Evolutionary conservation across 352 stramenopile species (phyloP).

Genomic region (Globisporangium camurandrum): DNA sequence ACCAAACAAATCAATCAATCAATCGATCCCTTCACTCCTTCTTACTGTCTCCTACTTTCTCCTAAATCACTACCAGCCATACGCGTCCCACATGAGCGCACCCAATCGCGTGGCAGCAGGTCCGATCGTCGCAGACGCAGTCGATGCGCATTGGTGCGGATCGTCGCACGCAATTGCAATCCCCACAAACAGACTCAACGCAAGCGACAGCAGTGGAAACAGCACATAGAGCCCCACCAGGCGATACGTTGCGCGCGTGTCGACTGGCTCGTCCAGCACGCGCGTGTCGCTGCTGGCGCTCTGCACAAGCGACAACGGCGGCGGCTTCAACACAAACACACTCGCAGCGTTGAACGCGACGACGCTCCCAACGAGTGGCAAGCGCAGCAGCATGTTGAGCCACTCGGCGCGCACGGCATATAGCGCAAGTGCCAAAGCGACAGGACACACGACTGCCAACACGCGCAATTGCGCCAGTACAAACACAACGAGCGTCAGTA

Average conservation of each 20-base stretch:
- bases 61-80: slow-evolving; percentile 26
- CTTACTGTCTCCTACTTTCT: neutral
- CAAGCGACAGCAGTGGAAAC: slow-evolving; percentile 56
- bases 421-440: slow-evolving; percentile 31
- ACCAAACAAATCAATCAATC: neutral
- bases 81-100: slow-evolving; percentile 35
- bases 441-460: slow-evolving; percentile 41
- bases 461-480: slow-evolving; percentile 60
- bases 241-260: slow-evolving; percentile 19
- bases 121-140: slow-evolving; percentile 21
- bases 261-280: neutral
- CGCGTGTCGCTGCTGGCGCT: slow-evolving; percentile 4
- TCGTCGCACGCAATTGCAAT: slow-evolving; percentile 71
- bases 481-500: slow-evolving; percentile 37
- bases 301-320: no score
- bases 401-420: slow-evolving; percentile 69
- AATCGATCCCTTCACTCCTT: neutral
- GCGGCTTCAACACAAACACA: slow-evolving; percentile 41
- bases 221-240: slow-evolving; percentile 39
- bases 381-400: slow-evolving; percentile 75
- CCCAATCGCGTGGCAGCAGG: slow-evolving; percentile 24
- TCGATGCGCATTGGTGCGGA: slow-evolving; percentile 44
- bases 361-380: slow-evolving; percentile 58
- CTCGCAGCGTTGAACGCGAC: slow-evolving; percentile 63
- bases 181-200: slow-evolving; percentile 49